These are phyloP conservation scores for Saposhnikovia divaricata DNA, from an alignment of 129 eudicot species.

Conservation along the genomic window DNA sequence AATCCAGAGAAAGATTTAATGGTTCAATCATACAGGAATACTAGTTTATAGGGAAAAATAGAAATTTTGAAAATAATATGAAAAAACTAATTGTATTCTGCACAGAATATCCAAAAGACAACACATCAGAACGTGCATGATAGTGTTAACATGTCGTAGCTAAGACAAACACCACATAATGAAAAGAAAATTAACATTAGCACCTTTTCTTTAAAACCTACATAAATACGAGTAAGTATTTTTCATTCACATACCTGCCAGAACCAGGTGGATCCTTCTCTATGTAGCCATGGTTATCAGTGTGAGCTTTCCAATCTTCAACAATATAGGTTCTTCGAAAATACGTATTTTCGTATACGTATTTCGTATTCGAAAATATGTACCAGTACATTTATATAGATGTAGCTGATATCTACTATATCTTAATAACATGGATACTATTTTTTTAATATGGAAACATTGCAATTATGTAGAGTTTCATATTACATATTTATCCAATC, in stretches of 20 bases:
- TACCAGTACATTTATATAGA: too few species aligned
- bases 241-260: constrained; percentile 58
- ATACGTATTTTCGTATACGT: too few species aligned
- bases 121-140: background rate
- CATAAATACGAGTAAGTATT: background rate
- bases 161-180: background rate
- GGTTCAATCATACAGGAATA: background rate
- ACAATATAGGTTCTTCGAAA: constrained; percentile 58
- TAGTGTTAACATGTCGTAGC: background rate
- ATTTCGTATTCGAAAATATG: too few species aligned
- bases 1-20: background rate
- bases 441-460: too few species aligned
- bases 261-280: constrained; percentile 82
- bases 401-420: too few species aligned
- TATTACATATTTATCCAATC: too few species aligned
- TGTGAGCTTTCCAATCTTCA: constrained; percentile 87
- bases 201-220: background rate
- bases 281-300: constrained; percentile 63
- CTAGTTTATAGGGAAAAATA: background rate
- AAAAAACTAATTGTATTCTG: background rate
- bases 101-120: background rate
- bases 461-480: too few species aligned
- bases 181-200: background rate
- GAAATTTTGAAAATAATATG: background rate
- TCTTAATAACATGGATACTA: too few species aligned